Percentiles rank a stretch among this genome's conserved stretches.
phyloP scores from a whole-genome alignment of 257 asterid species.

The Primulina tabacum region DNA sequence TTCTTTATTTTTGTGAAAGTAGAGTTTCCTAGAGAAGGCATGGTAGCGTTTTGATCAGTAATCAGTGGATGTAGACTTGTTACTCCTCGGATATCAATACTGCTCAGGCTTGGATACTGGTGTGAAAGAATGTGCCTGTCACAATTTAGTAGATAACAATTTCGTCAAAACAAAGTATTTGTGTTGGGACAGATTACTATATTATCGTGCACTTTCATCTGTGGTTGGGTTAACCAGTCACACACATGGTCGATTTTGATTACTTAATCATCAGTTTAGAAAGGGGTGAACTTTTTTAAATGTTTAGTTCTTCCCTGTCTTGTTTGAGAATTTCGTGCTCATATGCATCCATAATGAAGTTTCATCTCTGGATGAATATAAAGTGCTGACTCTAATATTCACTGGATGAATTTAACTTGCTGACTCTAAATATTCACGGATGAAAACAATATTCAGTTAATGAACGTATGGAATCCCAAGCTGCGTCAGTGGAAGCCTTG shows the following conservation, averaged over 20 bases:
- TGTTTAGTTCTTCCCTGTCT: neutral
- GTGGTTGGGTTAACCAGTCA: neutral
- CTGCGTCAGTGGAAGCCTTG: conserved; percentile 91
- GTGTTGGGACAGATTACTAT: neutral
- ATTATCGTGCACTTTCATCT: neutral
- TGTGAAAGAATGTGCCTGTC: neutral
- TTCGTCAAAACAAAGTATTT: neutral
- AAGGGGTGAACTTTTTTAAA: neutral
- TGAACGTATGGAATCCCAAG: conserved; percentile 85
- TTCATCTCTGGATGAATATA: neutral
- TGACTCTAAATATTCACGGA: conserved; percentile 7
- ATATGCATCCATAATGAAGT: neutral
- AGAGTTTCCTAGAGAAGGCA: too few species aligned
- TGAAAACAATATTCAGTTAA: conserved; percentile 49
- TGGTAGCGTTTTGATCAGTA: too few species aligned
- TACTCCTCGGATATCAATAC: neutral
- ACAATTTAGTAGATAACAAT: neutral
- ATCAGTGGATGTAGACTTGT: neutral
- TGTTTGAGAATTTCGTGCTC: conserved; percentile 4
- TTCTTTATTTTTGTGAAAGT: too few species aligned
- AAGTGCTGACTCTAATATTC: conserved; percentile 2
- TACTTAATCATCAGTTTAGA: neutral
- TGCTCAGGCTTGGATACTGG: neutral
- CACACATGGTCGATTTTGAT: neutral
- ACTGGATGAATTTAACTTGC: neutral